phyloP scores from a whole-genome alignment of 2,329 filamentous ascomycete species.

The Alternaria dauci region DNA sequence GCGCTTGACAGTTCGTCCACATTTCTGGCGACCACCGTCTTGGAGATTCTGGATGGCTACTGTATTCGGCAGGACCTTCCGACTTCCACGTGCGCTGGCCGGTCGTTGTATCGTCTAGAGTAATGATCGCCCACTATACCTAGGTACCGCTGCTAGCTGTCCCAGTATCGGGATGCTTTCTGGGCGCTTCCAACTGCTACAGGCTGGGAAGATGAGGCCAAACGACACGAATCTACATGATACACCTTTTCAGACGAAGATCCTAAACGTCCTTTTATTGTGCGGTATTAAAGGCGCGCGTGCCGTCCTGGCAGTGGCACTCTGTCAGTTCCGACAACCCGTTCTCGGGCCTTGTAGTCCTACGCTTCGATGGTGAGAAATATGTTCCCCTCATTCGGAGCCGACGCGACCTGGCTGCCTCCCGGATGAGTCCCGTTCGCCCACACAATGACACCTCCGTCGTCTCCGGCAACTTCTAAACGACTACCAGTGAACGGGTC shows the following conservation, averaged over 20 bases:
- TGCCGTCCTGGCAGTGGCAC: neutral
- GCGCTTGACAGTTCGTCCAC: constrained; percentile 16
- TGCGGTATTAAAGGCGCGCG: neutral
- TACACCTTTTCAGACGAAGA: neutral
- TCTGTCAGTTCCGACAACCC: too few relatives aligned
- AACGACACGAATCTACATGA: neutral
- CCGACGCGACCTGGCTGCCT: constrained; percentile 33
- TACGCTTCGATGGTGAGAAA: constrained; percentile 27
- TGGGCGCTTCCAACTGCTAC: neutral
- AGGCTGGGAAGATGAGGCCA: neutral
- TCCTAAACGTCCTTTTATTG: neutral
- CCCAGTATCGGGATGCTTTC: neutral
- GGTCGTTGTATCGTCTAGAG: neutral
- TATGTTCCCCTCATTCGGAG: constrained; percentile 30
- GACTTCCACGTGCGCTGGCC: constrained; percentile 17
- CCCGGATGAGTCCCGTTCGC: constrained; percentile 33
- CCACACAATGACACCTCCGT: constrained; percentile 35
- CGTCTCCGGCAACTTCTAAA: constrained; percentile 29
- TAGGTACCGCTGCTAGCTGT: neutral
- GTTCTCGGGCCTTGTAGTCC: neutral
- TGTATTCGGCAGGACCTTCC: constrained; percentile 24
- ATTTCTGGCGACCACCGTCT: constrained; percentile 20
- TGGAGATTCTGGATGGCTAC: constrained; percentile 32
- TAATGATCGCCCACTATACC: constrained; percentile 10
- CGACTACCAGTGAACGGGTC: constrained; percentile 40